Evolutionary conservation across 2,329 filamentous ascomycete species (phyloP).

Genomic region (Sphaerostilbella broomeana): DNA sequence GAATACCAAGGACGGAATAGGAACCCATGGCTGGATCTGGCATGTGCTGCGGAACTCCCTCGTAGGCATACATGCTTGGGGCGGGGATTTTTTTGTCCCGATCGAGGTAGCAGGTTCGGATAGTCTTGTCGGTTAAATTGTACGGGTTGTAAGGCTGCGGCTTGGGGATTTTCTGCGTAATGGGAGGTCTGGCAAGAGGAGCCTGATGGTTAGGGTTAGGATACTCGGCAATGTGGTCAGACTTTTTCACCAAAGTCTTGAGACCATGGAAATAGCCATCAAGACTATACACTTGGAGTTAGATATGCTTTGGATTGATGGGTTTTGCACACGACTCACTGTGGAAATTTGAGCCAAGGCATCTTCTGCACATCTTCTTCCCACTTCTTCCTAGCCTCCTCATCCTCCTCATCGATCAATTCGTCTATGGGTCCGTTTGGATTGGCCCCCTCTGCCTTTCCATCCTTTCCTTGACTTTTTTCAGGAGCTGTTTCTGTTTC

Average conservation of each 20-base stretch:
- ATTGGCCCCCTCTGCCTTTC: not conserved
- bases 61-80: constrained; percentile 61
- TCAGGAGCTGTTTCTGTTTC: constrained; percentile 7
- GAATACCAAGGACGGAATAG: constrained; percentile 64
- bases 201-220: constrained; percentile 40
- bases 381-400: constrained; percentile 22
- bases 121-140: constrained; percentile 45
- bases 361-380: constrained; percentile 27
- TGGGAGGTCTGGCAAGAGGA: constrained; percentile 28
- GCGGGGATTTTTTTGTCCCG: constrained; percentile 47
- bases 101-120: constrained; percentile 59
- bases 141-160: constrained; percentile 61
- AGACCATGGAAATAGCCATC: constrained; percentile 76
- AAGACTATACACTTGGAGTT: constrained; percentile 46
- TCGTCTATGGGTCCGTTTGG: constrained; percentile 4
- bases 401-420: constrained; percentile 18
- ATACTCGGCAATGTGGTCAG: constrained; percentile 66
- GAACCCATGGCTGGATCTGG: constrained; percentile 74
- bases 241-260: constrained; percentile 57
- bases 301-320: not conserved
- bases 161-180: constrained; percentile 34
- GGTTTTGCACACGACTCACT: constrained; percentile 28
- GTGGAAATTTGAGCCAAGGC: constrained; percentile 36
- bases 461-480: constrained; percentile 10
- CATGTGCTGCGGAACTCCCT: constrained; percentile 67